phyloP scores from a whole-genome alignment of 108 stramenopile genomes.

The Pseudonitzschia multiseries region DNA sequence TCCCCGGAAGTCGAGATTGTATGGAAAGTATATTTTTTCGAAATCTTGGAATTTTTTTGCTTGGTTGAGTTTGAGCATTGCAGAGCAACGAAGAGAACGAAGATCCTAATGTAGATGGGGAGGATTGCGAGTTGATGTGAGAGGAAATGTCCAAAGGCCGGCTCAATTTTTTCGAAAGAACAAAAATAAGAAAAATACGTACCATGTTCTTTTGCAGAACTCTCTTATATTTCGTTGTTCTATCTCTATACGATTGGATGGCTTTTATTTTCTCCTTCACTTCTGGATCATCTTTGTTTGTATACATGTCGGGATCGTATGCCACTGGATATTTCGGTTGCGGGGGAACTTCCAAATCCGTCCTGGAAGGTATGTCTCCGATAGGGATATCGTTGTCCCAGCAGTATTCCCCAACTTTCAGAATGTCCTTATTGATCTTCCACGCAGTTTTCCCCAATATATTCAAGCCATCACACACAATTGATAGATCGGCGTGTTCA shows the following conservation, averaged over 20 bases:
- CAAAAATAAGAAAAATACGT: not conserved
- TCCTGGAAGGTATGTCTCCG: slow-evolving; percentile 85
- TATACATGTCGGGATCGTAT: slow-evolving; percentile 26
- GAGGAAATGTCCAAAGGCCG: too few species aligned
- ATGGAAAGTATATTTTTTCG: slow-evolving; percentile 94
- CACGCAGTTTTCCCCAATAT: slow-evolving; percentile 83
- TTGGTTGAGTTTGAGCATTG: slow-evolving; percentile 81
- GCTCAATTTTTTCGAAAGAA: too few species aligned
- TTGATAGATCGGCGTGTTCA: slow-evolving; percentile 61
- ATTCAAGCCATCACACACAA: slow-evolving; percentile 85
- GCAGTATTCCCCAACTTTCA: slow-evolving; percentile 68
- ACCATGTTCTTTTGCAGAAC: slow-evolving; percentile 64
- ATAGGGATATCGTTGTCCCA: slow-evolving; percentile 77
- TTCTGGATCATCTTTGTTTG: slow-evolving; percentile 41
- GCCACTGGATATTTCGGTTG: slow-evolving; percentile 45
- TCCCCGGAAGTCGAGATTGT: slow-evolving; percentile 99
- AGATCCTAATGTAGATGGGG: slow-evolving; percentile 39
- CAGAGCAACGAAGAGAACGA: slow-evolving; percentile 85
- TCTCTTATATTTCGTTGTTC: slow-evolving; percentile 50
- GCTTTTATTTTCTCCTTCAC: slow-evolving; percentile 35
- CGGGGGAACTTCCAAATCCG: slow-evolving; percentile 75
- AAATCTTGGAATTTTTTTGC: slow-evolving; percentile 87
- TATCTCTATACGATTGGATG: slow-evolving; percentile 54
- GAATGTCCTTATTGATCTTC: slow-evolving; percentile 82
- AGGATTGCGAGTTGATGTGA: too few species aligned